Conservation (phyloP, 768 basidiomycete genomes). For the Boletus vinaceobasis region DNA sequence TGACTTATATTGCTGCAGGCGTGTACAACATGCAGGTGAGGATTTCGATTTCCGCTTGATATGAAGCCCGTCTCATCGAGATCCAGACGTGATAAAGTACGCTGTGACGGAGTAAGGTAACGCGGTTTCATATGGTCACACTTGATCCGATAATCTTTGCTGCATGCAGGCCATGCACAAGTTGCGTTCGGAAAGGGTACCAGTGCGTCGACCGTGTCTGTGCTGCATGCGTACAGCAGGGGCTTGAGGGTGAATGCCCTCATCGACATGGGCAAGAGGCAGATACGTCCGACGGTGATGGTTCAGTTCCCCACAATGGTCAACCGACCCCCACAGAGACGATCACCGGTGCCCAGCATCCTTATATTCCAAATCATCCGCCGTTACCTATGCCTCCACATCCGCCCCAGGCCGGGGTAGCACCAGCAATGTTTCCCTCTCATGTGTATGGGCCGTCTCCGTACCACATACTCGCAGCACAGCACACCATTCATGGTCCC, state of each 20-base stretch:
- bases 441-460: conserved; percentile 28
- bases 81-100: conserved; percentile 56
- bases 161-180: conserved; percentile 44
- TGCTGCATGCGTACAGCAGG: conserved; percentile 42
- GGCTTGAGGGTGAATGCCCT: conserved; percentile 43
- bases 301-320: conserved; percentile 1
- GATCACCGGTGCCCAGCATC: conserved; percentile 1
- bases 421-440: conserved; percentile 19
- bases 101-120: conserved; percentile 58
- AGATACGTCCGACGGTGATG: conserved; percentile 28
- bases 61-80: conserved; percentile 13
- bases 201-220: conserved; percentile 53
- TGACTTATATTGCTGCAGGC: conserved; percentile 39
- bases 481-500: conserved; percentile 16
- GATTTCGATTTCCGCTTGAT: conserved; percentile 4
- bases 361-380: conserved; percentile 11
- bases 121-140: conserved; percentile 5
- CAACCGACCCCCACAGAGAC: conserved; percentile 5
- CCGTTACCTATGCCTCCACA: conserved; percentile 15
- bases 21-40: conserved; percentile 58
- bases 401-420: conserved; percentile 15
- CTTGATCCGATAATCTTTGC: conserved; percentile 5
- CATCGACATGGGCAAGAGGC: conserved; percentile 33
- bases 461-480: conserved; percentile 28
- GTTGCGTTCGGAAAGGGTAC: conserved; percentile 49